Evolutionary conservation across 2,329 filamentous ascomycete genomes (phyloP).

Genomic region (Aspergillus novofumigatus): DNA sequence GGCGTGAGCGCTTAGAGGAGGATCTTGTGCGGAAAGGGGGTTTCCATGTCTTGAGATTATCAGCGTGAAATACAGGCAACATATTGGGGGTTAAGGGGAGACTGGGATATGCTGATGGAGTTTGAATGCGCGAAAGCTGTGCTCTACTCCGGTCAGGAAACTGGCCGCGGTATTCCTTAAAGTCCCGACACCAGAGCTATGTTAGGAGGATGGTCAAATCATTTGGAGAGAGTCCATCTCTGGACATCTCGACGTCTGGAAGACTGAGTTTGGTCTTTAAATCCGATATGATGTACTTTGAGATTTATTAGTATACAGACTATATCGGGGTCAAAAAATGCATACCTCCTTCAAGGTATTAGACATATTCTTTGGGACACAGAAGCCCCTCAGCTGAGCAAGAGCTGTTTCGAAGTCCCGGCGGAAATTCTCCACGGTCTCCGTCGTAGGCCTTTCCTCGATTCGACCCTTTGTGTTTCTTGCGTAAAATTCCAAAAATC

Average conservation of each 20-base stretch:
- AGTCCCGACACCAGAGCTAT: slow-evolving; percentile 13
- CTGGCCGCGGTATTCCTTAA: slow-evolving; percentile 8
- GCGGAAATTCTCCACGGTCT: not conserved
- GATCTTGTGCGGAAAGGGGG: slow-evolving; percentile 1
- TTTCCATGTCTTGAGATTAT: slow-evolving; percentile 5
- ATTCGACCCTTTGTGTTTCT: not conserved
- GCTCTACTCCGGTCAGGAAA: slow-evolving; percentile 9
- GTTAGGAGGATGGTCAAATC: slow-evolving; percentile 11
- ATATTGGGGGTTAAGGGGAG: not conserved
- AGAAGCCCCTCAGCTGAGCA: not conserved
- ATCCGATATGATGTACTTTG: no score
- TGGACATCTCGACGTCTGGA: slow-evolving; percentile 5
- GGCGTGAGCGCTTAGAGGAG: not conserved
- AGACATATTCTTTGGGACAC: not conserved
- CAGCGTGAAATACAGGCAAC: slow-evolving; percentile 6
- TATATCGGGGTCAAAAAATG: no score
- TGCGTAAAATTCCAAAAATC: not conserved
- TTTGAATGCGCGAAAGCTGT: slow-evolving; percentile 1
- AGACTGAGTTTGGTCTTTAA: no score
- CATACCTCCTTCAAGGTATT: not conserved
- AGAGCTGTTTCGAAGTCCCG: not conserved
- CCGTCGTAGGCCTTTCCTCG: slow-evolving; percentile 1
- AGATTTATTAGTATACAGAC: no score
- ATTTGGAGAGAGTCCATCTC: slow-evolving; percentile 11
- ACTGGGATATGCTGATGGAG: not conserved